Evolutionary conservation across 345 rosid species (phyloP).

Genomic region (Populus euphratica): DNA sequence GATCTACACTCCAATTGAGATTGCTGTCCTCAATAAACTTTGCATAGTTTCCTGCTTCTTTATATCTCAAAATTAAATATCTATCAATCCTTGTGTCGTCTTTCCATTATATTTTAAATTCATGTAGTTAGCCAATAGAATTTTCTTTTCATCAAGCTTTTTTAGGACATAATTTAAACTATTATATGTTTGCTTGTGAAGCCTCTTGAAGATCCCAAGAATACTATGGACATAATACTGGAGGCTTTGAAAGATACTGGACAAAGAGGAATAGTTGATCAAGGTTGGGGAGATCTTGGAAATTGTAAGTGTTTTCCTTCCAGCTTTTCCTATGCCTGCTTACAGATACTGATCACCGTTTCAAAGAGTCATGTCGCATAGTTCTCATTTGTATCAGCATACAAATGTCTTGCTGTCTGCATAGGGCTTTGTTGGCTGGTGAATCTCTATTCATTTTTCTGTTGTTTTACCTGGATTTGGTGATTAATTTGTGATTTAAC

Average conservation of each 20-base stretch:
- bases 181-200: conserved; percentile 31
- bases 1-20: not conserved
- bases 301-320: conserved; percentile 49
- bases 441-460: not conserved
- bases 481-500: not conserved
- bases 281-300: conserved; percentile 97
- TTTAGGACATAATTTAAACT: conserved; percentile 2
- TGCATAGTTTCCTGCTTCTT: not conserved
- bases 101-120: not conserved
- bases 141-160: not conserved
- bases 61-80: not conserved
- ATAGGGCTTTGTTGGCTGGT: not conserved
- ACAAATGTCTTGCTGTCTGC: not conserved
- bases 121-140: not conserved
- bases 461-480: not conserved
- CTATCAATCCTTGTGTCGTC: not conserved
- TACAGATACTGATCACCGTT: not conserved
- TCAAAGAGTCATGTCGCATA: not conserved
- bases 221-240: conserved; percentile 67
- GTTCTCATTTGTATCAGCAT: not conserved
- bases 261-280: conserved; percentile 90
- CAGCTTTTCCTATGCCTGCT: not conserved
- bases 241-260: conserved; percentile 77
- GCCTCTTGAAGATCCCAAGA: conserved; percentile 92
- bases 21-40: not conserved